phyloP scores from a whole-genome alignment of 1,284 basidiomycete genomes.

The Marasmius fiardii region DNA sequence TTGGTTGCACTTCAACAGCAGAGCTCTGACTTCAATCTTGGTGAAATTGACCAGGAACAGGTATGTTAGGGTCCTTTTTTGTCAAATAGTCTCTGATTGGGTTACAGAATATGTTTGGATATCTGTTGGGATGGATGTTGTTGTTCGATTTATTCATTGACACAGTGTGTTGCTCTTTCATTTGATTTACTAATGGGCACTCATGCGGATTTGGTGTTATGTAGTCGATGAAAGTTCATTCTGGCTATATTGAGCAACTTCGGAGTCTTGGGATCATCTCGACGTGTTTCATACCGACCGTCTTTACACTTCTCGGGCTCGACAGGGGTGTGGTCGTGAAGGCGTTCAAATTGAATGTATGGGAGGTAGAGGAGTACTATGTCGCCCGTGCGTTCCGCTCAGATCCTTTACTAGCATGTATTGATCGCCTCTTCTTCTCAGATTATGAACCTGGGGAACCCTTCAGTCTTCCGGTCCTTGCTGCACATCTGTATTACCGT shows the following conservation, averaged over 20 bases:
- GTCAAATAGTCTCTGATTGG: conserved; percentile 12
- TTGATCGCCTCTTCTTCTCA: conserved; percentile 25
- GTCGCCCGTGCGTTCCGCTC: conserved; percentile 62
- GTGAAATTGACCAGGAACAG: conserved; percentile 32
- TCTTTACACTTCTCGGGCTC: conserved; percentile 70
- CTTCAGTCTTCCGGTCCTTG: conserved; percentile 66
- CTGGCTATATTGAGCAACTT: conserved; percentile 84
- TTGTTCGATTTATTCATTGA: conserved; percentile 84
- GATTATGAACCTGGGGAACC: conserved; percentile 60
- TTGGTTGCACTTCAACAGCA: conserved; percentile 57
- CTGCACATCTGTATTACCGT: conserved; percentile 88
- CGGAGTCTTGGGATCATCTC: conserved; percentile 67
- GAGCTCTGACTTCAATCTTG: conserved; percentile 35
- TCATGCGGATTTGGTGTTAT: conserved; percentile 13
- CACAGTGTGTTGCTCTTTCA: conserved; percentile 54
- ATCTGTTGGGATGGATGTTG: conserved; percentile 89
- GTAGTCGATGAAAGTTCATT: conserved; percentile 79
- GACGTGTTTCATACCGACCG: conserved; percentile 67
- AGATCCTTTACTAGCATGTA: conserved; percentile 9
- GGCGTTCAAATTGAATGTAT: conserved; percentile 75
- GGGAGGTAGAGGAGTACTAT: conserved; percentile 85
- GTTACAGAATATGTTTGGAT: conserved; percentile 49
- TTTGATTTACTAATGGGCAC: background rate
- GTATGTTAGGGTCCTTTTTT: conserved; percentile 24
- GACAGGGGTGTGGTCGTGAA: conserved; percentile 55